Conservation (phyloP, 345 rosid genomes). For the Boechera divaricarpa region DNA sequence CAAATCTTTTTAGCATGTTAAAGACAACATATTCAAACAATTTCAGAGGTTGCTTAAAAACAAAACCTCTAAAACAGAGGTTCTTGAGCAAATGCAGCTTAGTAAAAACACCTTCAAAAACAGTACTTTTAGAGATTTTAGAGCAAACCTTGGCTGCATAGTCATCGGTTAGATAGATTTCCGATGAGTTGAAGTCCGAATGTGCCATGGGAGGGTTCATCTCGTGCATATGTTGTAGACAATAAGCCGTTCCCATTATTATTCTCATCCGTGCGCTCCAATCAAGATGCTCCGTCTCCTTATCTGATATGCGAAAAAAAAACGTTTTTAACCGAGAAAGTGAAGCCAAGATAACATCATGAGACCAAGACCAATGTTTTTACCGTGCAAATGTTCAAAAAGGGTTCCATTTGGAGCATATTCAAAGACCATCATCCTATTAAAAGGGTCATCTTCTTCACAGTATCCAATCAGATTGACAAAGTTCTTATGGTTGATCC, state of each 20-base stretch:
- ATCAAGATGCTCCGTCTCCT: slow-evolving; percentile 92
- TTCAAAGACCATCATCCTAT: slow-evolving; percentile 99
- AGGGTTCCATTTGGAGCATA: slow-evolving; percentile 96
- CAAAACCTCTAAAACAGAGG: background rate
- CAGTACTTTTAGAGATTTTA: background rate
- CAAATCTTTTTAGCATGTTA: background rate
- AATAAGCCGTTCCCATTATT: slow-evolving; percentile 88
- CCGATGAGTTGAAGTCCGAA: slow-evolving; percentile 52
- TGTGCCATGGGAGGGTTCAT: slow-evolving; percentile 81
- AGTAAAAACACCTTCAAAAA: background rate
- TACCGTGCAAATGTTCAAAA: slow-evolving; percentile 91
- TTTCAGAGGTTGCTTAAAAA: background rate
- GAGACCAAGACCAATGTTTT: slow-evolving; percentile 17
- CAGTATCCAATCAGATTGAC: slow-evolving; percentile 88
- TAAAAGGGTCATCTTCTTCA: slow-evolving; percentile 89
- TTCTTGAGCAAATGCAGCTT: background rate
- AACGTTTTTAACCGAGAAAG: slow-evolving; percentile 2
- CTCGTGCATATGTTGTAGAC: slow-evolving; percentile 91
- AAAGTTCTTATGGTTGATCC: slow-evolving; percentile 92
- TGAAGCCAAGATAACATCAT: slow-evolving; percentile 20
- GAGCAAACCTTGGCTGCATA: slow-evolving; percentile 84
- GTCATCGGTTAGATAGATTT: slow-evolving; percentile 80
- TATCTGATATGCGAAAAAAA: slow-evolving; percentile 58
- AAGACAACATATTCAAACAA: background rate
- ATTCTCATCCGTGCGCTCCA: slow-evolving; percentile 84